A percentile compares a stretch with the other conserved stretches of the same genome.
phyloP scores from a whole-genome alignment of 441 rosid species.

The Iberis amara region DNA sequence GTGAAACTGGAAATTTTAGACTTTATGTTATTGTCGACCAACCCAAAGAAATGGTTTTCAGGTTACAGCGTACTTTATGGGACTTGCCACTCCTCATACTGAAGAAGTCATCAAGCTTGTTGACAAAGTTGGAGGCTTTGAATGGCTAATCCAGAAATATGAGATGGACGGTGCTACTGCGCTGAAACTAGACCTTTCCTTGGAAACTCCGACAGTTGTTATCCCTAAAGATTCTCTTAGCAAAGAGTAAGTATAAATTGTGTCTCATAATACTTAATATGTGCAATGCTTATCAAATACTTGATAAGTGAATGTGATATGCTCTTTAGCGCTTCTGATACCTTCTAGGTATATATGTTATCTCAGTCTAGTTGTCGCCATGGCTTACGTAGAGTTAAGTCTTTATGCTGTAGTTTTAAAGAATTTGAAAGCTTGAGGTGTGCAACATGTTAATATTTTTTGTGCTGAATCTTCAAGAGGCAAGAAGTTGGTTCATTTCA shows the following conservation, averaged over 20 bases:
- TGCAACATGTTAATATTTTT: constrained; percentile 9
- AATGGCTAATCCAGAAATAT: constrained; percentile 91
- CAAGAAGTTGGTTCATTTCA: too few relatives aligned
- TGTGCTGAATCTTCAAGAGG: constrained; percentile 16
- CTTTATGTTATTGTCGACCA: constrained; percentile 22
- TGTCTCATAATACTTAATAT: constrained; percentile 16
- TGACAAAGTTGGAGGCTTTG: constrained; percentile 97
- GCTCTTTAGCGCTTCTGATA: not conserved
- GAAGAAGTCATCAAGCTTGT: constrained; percentile 97
- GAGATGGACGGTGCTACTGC: constrained; percentile 98
- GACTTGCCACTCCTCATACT: constrained; percentile 86
- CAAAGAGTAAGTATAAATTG: constrained; percentile 65
- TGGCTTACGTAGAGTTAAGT: constrained; percentile 3
- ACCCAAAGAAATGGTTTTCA: constrained; percentile 36
- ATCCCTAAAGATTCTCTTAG: constrained; percentile 84
- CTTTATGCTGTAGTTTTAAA: constrained; percentile 13
- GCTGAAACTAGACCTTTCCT: constrained; percentile 84
- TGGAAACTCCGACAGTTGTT: constrained; percentile 86
- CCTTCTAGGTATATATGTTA: constrained; percentile 1
- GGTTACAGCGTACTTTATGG: constrained; percentile 93
- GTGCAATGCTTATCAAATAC: too few relatives aligned
- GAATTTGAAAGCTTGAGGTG: constrained; percentile 19
- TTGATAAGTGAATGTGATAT: too few relatives aligned
- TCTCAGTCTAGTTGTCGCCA: constrained; percentile 17
- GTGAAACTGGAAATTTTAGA: constrained; percentile 4